Conservation (phyloP, 2,329 filamentous ascomycete genomes). For the Fusarium mundagurra region DNA sequence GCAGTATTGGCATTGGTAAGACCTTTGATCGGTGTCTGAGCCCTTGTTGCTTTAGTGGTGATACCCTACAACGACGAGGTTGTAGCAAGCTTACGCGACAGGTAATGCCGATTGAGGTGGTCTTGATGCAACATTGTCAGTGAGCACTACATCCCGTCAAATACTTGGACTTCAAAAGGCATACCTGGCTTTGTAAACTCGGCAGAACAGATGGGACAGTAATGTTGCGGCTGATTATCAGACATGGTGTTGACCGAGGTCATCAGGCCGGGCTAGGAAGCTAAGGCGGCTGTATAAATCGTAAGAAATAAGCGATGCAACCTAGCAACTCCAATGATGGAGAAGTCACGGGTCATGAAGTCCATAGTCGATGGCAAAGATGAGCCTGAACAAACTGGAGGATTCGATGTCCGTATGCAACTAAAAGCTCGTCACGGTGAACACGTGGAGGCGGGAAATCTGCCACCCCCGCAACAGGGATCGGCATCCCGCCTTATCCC, state of each 20-base stretch:
- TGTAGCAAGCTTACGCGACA: background rate
- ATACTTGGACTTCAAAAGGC: too few species aligned
- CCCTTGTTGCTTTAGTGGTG: too few species aligned
- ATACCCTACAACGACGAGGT: background rate
- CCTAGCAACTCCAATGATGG: too few species aligned
- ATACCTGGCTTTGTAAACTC: background rate
- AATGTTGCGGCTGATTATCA: background rate
- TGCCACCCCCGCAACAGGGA: background rate
- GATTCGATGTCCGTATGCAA: background rate
- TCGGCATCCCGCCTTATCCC: background rate
- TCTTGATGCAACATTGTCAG: background rate
- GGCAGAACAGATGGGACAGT: background rate
- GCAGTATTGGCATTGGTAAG: background rate
- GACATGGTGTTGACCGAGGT: background rate
- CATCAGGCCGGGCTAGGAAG: background rate
- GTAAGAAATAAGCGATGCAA: background rate
- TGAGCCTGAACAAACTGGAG: background rate
- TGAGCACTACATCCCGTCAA: background rate
- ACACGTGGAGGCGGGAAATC: background rate
- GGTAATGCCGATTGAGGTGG: background rate
- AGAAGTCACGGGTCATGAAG: background rate
- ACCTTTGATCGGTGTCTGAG: background rate
- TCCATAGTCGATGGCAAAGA: too few species aligned
- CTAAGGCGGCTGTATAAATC: background rate
- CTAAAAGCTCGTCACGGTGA: background rate